Percentiles rank a stretch among this genome's conserved stretches.
phyloP scores from a whole-genome alignment of 169 alveolate genomes.

The Amoebophrya sp. region DNA sequence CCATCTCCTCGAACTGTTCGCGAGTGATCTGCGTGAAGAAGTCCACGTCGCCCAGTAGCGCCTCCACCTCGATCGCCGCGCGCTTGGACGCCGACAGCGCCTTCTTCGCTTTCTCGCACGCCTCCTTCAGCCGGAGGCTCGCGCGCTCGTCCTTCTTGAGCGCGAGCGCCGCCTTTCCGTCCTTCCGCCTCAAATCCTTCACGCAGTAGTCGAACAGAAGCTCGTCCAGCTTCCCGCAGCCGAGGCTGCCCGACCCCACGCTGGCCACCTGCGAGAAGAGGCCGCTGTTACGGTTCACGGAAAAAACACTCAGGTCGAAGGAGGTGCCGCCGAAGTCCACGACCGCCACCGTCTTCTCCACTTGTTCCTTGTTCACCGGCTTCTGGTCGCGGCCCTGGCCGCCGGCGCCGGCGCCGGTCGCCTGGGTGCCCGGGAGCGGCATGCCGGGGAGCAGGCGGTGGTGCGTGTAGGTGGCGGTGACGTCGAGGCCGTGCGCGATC shows the following conservation, averaged over 20 bases:
- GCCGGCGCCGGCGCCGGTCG: no score
- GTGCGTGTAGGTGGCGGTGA: not conserved
- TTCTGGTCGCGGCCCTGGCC: no score
- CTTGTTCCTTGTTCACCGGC: no score
- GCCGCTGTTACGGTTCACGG: not conserved
- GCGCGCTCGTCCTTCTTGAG: not conserved
- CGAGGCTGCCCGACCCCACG: no score
- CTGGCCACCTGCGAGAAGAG: no score
- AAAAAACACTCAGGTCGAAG: not conserved
- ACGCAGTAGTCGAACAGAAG: not conserved
- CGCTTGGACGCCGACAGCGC: not conserved
- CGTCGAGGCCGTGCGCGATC: not conserved
- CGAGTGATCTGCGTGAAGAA: not conserved
- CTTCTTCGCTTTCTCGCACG: not conserved
- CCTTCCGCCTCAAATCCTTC: not conserved
- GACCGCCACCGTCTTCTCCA: no score
- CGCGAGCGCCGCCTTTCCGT: not conserved
- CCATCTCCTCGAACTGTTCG: not conserved
- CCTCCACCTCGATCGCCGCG: not conserved
- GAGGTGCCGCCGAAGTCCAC: not conserved
- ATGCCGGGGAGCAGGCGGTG: no score
- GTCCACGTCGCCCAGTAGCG: not conserved
- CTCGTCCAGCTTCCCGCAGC: not conserved
- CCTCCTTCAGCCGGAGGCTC: not conserved
- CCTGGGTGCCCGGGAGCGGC: no score